Conservation (phyloP, 2,329 filamentous ascomycete species). For the Pseudocercospora musae region DNA sequence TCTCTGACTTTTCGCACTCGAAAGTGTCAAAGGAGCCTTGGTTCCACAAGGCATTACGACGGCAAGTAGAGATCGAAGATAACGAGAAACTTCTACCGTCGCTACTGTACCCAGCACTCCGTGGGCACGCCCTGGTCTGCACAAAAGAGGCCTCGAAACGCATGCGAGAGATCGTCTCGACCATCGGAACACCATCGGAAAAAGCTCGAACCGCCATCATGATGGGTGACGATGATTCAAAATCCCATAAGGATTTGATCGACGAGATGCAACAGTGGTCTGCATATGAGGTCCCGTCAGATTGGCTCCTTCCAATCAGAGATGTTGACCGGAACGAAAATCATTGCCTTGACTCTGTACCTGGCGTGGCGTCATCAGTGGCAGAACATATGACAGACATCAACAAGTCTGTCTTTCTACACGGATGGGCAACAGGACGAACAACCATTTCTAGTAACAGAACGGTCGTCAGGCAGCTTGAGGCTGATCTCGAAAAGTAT, state of each 20-base stretch:
- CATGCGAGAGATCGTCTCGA: constrained; percentile 64
- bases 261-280: constrained; percentile 45
- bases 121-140: constrained; percentile 58
- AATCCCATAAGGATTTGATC: constrained; percentile 32
- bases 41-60: constrained; percentile 58
- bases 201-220: constrained; percentile 58
- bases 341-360: constrained; percentile 42
- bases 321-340: constrained; percentile 49
- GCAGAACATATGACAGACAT: constrained; percentile 54
- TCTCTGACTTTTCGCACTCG: constrained; percentile 69
- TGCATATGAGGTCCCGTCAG: constrained; percentile 51
- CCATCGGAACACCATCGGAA: constrained; percentile 61
- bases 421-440: constrained; percentile 62
- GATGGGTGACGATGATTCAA: constrained; percentile 47
- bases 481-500: constrained; percentile 55
- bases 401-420: constrained; percentile 69
- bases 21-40: constrained; percentile 47
- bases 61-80: constrained; percentile 64
- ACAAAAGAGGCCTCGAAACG: constrained; percentile 63
- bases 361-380: constrained; percentile 44
- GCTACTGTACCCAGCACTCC: constrained; percentile 61
- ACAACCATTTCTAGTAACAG: constrained; percentile 72
- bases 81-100: constrained; percentile 58
- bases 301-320: constrained; percentile 60
- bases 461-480: constrained; percentile 64